Evolutionary conservation across 306 rosid genomes (phyloP).

Genomic region (Citrullus amarus): DNA sequence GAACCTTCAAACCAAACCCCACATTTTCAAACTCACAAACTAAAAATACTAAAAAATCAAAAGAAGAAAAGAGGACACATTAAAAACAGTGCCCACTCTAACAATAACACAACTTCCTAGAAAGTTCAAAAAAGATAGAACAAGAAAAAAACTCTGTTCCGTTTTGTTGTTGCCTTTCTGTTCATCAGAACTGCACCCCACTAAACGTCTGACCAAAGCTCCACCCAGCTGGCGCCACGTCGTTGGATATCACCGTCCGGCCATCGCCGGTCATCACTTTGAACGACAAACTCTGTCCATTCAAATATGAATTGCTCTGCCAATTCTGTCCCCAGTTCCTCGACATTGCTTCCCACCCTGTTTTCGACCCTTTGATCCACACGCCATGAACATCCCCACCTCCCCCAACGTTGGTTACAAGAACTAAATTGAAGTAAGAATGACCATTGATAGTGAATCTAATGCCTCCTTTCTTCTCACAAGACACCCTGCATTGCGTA

Average conservation of each 20-base stretch:
- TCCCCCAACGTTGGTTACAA: constrained; percentile 74
- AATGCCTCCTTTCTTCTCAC: constrained; percentile 60
- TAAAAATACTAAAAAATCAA: neutral
- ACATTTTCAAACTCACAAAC: neutral
- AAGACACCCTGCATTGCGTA: constrained; percentile 31
- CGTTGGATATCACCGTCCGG: constrained; percentile 29
- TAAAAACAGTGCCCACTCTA: constrained; percentile 25
- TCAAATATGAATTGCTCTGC: constrained; percentile 59
- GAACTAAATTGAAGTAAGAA: constrained; percentile 55
- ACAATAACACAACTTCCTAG: neutral
- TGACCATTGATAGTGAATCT: constrained; percentile 83
- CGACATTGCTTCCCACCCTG: constrained; percentile 59
- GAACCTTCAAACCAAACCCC: neutral
- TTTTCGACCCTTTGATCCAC: constrained; percentile 62
- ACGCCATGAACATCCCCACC: constrained; percentile 64
- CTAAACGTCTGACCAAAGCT: constrained; percentile 62
- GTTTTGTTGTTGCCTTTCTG: neutral
- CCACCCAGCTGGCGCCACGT: constrained; percentile 49
- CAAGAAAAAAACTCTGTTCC: neutral
- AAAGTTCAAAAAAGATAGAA: neutral
- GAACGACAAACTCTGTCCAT: constrained; percentile 62
- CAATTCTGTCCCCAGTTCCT: constrained; percentile 89
- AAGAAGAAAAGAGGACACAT: constrained; percentile 13
- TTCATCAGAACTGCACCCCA: constrained; percentile 38
- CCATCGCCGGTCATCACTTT: constrained; percentile 64